Percentiles rank a stretch among this genome's conserved stretches.
Evolutionary conservation across 768 basidiomycete species (phyloP).

Genomic region (Austroboletus eburneus): DNA sequence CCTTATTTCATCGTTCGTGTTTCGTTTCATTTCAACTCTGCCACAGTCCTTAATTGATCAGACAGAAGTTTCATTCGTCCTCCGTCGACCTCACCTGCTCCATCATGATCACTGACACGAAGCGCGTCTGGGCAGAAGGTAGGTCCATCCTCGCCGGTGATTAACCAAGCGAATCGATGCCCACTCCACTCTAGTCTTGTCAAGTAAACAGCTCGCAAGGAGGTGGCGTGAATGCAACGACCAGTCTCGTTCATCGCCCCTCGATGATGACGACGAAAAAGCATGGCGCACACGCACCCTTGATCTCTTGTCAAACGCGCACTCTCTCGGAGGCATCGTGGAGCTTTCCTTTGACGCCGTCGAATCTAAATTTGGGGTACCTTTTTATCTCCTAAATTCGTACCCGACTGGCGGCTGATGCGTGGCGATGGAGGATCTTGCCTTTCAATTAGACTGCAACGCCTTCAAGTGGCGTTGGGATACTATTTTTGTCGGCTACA

Average conservation of each 20-base stretch:
- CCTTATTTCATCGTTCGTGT: constrained; percentile 70
- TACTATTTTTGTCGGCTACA: constrained; percentile 59
- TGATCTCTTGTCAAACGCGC: constrained; percentile 51
- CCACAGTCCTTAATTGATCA: constrained; percentile 5
- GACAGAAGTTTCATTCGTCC: constrained; percentile 63
- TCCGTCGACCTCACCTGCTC: constrained; percentile 53
- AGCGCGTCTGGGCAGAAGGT: constrained; percentile 75
- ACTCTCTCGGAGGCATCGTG: constrained; percentile 57
- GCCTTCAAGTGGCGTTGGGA: constrained; percentile 81
- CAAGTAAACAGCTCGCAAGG: constrained; percentile 55
- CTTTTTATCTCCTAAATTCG: not conserved
- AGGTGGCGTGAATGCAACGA: constrained; percentile 66
- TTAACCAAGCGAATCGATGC: constrained; percentile 18
- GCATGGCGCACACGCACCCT: constrained; percentile 56
- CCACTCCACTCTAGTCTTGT: constrained; percentile 40
- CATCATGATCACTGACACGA: constrained; percentile 71
- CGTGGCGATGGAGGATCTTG: constrained; percentile 51
- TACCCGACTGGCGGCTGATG: constrained; percentile 8
- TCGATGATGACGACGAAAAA: constrained; percentile 46
- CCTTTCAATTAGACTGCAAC: constrained; percentile 55
- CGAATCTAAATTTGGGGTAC: constrained; percentile 57
- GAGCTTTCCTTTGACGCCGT: constrained; percentile 58
- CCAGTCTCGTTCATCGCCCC: constrained; percentile 25
- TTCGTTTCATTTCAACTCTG: constrained; percentile 3
- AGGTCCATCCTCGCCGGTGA: constrained; percentile 16